phyloP scores from a whole-genome alignment of 2,329 filamentous ascomycete species.

The Capronia americana region DNA sequence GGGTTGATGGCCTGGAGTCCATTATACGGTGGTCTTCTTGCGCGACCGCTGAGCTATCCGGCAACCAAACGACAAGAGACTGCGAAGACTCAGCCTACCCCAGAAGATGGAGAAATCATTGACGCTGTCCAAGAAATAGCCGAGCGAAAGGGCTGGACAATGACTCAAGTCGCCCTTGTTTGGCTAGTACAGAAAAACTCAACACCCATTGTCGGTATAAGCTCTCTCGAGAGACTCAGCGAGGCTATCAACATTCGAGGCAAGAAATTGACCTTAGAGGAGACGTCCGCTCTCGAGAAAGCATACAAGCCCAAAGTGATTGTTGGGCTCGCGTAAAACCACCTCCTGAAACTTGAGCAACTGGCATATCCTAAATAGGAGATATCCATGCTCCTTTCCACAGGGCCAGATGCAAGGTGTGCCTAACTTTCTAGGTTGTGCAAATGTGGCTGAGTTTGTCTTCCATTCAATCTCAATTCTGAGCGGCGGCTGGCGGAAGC shows the following conservation, averaged over 20 bases:
- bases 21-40: no score
- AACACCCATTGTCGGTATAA: slow-evolving; percentile 59
- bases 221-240: slow-evolving; percentile 55
- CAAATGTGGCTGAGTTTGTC: background rate
- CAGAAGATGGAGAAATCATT: no score
- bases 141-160: no score
- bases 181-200: no score
- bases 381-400: background rate
- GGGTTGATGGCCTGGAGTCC: no score
- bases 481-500: slow-evolving; percentile 1
- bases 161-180: no score
- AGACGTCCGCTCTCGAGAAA: slow-evolving; percentile 58
- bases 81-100: no score
- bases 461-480: background rate
- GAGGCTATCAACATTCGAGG: slow-evolving; percentile 54
- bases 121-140: no score
- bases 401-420: background rate
- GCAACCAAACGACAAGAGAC: no score
- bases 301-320: slow-evolving; percentile 49
- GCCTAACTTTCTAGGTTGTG: background rate
- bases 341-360: background rate
- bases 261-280: slow-evolving; percentile 55
- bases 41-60: no score
- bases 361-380: background rate
- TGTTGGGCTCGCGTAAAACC: slow-evolving; percentile 37